Percentiles rank a stretch among this genome's conserved stretches.
These are phyloP conservation scores for Exophiala calicioides DNA, from an alignment of 2,329 filamentous ascomycete genomes.

Conservation along the genomic window DNA sequence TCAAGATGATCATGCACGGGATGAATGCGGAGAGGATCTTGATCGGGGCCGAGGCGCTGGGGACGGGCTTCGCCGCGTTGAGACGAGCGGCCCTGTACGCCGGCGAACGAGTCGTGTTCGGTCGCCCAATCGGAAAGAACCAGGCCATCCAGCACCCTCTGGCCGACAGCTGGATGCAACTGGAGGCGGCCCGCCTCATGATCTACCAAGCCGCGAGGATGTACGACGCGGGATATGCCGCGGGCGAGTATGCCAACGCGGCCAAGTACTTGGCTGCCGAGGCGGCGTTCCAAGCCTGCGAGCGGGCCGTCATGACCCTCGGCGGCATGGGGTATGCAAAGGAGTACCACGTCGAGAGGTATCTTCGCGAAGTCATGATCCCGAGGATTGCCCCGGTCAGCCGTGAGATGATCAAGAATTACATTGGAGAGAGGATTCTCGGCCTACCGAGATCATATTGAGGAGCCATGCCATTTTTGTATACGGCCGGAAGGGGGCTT, in stretches of 20 bases:
- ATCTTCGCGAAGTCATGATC: slow-evolving; percentile 60
- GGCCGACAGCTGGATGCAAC: slow-evolving; percentile 60
- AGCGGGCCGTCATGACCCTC: slow-evolving; percentile 58
- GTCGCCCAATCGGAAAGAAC: slow-evolving; percentile 60
- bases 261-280: slow-evolving; percentile 63
- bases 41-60: slow-evolving; percentile 44
- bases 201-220: slow-evolving; percentile 62
- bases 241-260: slow-evolving; percentile 58
- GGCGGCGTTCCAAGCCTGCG: slow-evolving; percentile 61
- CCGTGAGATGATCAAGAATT: slow-evolving; percentile 51
- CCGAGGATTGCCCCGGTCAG: slow-evolving; percentile 62
- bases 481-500: not conserved
- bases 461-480: not conserved
- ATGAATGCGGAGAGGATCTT: slow-evolving; percentile 44
- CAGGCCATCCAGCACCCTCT: slow-evolving; percentile 62
- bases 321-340: slow-evolving; percentile 66
- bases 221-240: slow-evolving; percentile 56
- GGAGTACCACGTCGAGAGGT: slow-evolving; percentile 64
- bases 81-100: slow-evolving; percentile 50
- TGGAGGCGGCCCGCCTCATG: slow-evolving; percentile 62
- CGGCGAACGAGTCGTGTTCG: slow-evolving; percentile 54
- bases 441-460: slow-evolving; percentile 47
- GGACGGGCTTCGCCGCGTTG: slow-evolving; percentile 48
- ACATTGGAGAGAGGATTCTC: slow-evolving; percentile 47
- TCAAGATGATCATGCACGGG: slow-evolving; percentile 46